A percentile compares a stretch with the other conserved stretches of the same genome.
phyloP scores from a whole-genome alignment of 2,329 filamentous ascomycete genomes.

The Paraphoma sp. region DNA sequence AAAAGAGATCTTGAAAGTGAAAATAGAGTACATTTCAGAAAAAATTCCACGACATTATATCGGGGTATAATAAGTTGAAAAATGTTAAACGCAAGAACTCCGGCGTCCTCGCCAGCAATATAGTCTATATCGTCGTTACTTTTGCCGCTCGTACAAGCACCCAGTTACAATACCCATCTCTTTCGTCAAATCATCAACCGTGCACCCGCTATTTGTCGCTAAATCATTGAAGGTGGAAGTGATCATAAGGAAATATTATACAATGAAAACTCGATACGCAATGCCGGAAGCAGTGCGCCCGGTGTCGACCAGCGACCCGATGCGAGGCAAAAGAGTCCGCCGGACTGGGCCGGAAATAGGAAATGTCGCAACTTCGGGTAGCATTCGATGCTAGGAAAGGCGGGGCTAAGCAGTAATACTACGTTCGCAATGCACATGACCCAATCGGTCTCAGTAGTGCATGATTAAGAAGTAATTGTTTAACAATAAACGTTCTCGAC shows the following conservation, averaged over 20 bases:
- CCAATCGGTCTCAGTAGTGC: not conserved
- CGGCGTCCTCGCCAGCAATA: not conserved
- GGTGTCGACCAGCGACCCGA: conserved; percentile 2
- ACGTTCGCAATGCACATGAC: not conserved
- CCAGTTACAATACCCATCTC: not conserved
- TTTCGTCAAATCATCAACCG: not conserved
- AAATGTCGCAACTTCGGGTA: not conserved
- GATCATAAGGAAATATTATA: not conserved
- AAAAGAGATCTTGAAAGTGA: no score
- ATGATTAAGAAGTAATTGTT: not conserved
- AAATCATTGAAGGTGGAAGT: conserved; percentile 1
- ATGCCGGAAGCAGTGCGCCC: not conserved
- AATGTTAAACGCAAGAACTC: not conserved
- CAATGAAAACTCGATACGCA: not conserved
- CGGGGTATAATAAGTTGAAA: not conserved
- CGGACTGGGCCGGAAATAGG: not conserved
- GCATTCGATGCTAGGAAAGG: not conserved
- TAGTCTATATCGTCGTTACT: not conserved
- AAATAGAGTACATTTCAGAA: no score
- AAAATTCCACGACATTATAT: no score
- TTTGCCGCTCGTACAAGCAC: not conserved
- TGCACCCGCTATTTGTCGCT: not conserved
- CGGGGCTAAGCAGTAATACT: not conserved
- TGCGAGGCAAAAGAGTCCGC: not conserved
- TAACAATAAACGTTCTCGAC: conserved; percentile 9